Conservation (phyloP, 2,329 filamentous ascomycete genomes). For the Monosporascus sp. region DNA sequence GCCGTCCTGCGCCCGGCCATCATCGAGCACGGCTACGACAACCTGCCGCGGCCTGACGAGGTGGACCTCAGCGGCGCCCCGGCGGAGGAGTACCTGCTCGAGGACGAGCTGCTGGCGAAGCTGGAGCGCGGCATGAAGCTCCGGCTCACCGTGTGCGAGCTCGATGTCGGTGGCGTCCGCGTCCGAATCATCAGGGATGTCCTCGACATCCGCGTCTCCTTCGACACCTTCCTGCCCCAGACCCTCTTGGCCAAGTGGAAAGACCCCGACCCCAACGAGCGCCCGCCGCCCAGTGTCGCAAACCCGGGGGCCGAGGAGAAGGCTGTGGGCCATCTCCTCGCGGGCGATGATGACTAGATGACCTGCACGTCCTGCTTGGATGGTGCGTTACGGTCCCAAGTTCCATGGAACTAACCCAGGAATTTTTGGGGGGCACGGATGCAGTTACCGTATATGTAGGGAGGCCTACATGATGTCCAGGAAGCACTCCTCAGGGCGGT, state of each 20-base stretch:
- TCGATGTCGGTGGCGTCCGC: constrained; percentile 54
- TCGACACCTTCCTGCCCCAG: constrained; percentile 62
- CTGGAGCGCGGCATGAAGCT: constrained; percentile 63
- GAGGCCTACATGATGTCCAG: too few species aligned
- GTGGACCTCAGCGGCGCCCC: constrained; percentile 17
- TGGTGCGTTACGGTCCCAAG: too few species aligned
- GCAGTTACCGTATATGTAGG: too few species aligned
- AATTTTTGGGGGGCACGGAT: too few species aligned
- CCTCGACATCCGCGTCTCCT: constrained; percentile 50
- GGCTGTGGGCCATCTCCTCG: neutral
- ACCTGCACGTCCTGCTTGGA: too few species aligned
- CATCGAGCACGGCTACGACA: constrained; percentile 44
- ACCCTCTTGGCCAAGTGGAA: constrained; percentile 65
- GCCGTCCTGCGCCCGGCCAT: constrained; percentile 37
- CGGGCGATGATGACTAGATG: too few species aligned
- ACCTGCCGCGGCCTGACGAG: constrained; percentile 28
- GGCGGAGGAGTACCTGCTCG: constrained; percentile 56
- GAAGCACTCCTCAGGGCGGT: too few species aligned
- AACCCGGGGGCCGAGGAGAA: constrained; percentile 28
- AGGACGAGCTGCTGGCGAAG: constrained; percentile 46
- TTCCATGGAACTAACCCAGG: too few species aligned
- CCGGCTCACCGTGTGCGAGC: constrained; percentile 45
- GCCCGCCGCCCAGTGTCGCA: constrained; percentile 40
- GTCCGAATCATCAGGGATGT: constrained; percentile 60
- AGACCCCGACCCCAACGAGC: constrained; percentile 40